Evolutionary conservation across 1,284 basidiomycete species (phyloP), one percentile per base, ranked within the genome.

Genomic region (Xanthoconium separans): DNA sequence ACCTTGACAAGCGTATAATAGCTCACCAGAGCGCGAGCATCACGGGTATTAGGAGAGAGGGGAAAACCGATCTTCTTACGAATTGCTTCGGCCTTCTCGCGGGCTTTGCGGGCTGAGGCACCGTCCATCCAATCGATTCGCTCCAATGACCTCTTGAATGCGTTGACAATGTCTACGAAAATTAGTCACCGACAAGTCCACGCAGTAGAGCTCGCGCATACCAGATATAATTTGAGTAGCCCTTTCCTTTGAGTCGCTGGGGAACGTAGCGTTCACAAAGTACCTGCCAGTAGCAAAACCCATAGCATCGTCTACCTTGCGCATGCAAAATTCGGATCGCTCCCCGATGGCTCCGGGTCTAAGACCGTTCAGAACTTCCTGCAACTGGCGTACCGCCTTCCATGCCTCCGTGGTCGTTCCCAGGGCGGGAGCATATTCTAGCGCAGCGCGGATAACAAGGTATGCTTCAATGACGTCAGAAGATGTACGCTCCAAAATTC

Each of bases 111-210:
- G 18, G 91, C 87, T 9, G 93, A 95, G 64, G 87, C 74, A 44
- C 86, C 72, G 70, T 99, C 96, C 87, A 99, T 93, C 96, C 96
- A 99, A 44, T 87, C 79, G 50, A 98, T 80, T 52, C 84, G 73
- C 13, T 80, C 75, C 12, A 98, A 76, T 15, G 93, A 93, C 24
- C 75, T 73, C 70, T 94, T 87, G 80, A 98, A 99, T 1, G 93
- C 80, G 18, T 81, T 70, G 54, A 98, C 85, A 61, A 98, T 91
- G 52, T 89, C 89, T 85, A 18, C 42, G 55, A 43, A 42, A 53
- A 53, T 18, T 18, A 24, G 24, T 57, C 7, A 24, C 15, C 10
- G 37, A 24, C 16, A 24, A 22, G 22, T 33, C 16, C 20, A 41
- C 6, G 7, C 40, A 9, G 18, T 22, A 36, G 11, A 44, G 42